Evolutionary conservation across 164 flowering plant species (phyloP), one percentile per base, ranked within the genome.

Genomic region (Amborella trichopoda): DNA sequence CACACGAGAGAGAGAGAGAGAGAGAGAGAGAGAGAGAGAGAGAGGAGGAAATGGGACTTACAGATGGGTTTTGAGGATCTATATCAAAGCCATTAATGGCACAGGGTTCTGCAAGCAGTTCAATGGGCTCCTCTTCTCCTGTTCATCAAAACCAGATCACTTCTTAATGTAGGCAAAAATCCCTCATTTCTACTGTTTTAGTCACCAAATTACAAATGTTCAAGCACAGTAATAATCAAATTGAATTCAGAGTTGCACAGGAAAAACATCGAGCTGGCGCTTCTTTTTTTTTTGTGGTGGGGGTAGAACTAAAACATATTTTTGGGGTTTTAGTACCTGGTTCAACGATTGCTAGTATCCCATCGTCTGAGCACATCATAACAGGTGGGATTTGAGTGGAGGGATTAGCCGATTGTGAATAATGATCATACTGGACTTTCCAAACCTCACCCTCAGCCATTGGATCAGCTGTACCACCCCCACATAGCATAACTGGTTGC

Each of bases 311-410:
- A n/a, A n/a, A n/a, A n/a, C n/a, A n/a, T n/a, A n/a, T n/a, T n/a
- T n/a, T n/a, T n/a, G n/a, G n/a, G n/a, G n/a, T n/a, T n/a, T n/a
- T n/a, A n/a, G n/a, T 74, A 83, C 97, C 95, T 77, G 81, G 77
- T 59, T 78, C 80, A 44, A 83, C 59, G 30, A 70, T 81, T 55
- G 85, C 83, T 45, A 90, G 82, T 48, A 90, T 70, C 25, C 98
- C 96, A 63, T 86, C 98, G 66, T 86, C 98, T 30, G 94, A 86
- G 59, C 94, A 83, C 49, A 78, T 73, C 81, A 86, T 73, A 40
- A 77, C 83, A 28, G 98, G 94, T 41, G 86, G 60, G 27, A 80
- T 68, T 46, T 55, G 57, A 3, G 53, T 8, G 46, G 62, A 70
- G 23, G 47, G 54, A 28, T 64, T 72, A 38, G 78, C 53, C 40